Base-by-base conservation (phyloP, 1,139 yeast genomes). In the Yamadazyma pseudoaaseri region DNA sequence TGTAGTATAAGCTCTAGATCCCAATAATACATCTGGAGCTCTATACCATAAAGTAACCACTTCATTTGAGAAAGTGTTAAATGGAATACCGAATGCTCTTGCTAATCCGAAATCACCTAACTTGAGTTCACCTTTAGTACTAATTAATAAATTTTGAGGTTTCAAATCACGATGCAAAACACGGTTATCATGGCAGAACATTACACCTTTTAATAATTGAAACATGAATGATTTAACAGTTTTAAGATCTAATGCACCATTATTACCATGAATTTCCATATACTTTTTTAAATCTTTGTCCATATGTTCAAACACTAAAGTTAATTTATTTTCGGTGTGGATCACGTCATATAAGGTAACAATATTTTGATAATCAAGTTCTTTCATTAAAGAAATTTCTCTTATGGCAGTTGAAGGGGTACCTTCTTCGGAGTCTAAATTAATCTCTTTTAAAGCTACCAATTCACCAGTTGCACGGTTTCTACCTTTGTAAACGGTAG, bases 11-110 rank as follows among this genome's bases (percentile, higher is more conserved):
- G 95, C 89, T 47, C 97, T 76, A 1, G 96, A 86, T 0, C 99
- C 99, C 60, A 92, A 76, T 36, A 92, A 67, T 26, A 92, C 98
- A 57, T 92, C 99, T 0, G 98, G 98, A 0, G 99, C 97, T 43
- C 99, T 76, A 62, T 92, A 92, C 99, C 99, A 92, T 44, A 92
- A 67, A 1, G 99, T 92, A 25, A 92, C 99, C 26, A 92, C 99
- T 58, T 92, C 98, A 58, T 92, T 89, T 18, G 97, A 86, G 54
- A 90, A 92, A 0, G 98, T 92, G 60, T 92, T 90, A 43, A 92
- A 96, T 1, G 99, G 98, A 37, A 92, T 90, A 11, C 99, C 99
- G 63, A 87, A 92, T 1, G 99, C 98, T 46, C 98, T 73, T 0
- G 98, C 98, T 34, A 92, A 73, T 24, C 98, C 98, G 59, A 92